These are phyloP conservation scores for Tuber borchii DNA, from an alignment of 495 filamentous ascomycete genomes.

Conservation along the genomic window DNA sequence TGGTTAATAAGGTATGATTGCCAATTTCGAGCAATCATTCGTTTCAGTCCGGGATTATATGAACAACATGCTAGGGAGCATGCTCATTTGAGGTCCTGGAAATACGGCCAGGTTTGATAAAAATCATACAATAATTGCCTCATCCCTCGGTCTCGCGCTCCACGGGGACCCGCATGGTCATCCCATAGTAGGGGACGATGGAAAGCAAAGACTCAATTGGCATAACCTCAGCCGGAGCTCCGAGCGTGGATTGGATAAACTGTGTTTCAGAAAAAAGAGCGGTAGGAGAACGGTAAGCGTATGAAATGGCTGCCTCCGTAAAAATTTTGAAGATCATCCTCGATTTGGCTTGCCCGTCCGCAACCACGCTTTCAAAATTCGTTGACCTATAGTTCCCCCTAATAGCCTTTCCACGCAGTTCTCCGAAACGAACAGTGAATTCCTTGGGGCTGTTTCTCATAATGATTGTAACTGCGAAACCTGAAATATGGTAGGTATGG, in stretches of 20 bases:
- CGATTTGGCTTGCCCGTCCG: slow-evolving; percentile 87
- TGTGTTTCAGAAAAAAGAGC: slow-evolving; percentile 95
- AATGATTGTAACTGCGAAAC: slow-evolving; percentile 93
- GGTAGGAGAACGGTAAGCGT: slow-evolving; percentile 97
- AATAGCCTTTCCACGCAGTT: slow-evolving; percentile 91
- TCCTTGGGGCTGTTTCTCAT: slow-evolving; percentile 99
- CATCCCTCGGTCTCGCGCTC: slow-evolving; percentile 88
- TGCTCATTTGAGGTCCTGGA: slow-evolving; percentile 96
- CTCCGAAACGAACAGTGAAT: slow-evolving; percentile 95
- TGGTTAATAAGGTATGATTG: slow-evolving; percentile 97
- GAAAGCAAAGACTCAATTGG: slow-evolving; percentile 96
- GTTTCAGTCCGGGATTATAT: slow-evolving; percentile 83
- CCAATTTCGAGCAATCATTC: slow-evolving; percentile 96
- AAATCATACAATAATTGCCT: slow-evolving; percentile 96
- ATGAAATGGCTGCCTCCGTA: slow-evolving; percentile 77
- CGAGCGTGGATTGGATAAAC: slow-evolving; percentile 94
- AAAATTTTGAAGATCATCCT: slow-evolving; percentile 99
- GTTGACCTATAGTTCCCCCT: slow-evolving; percentile 98
- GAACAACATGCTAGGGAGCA: slow-evolving; percentile 88
- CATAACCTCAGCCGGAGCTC: slow-evolving; percentile 95
- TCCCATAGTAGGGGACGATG: slow-evolving; percentile 94
- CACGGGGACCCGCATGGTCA: slow-evolving; percentile 99
- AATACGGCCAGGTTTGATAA: slow-evolving; percentile 95
- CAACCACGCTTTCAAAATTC: slow-evolving; percentile 92
- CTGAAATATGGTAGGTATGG: slow-evolving; percentile 43